These are phyloP conservation scores for Globisporangium yorkense DNA, from an alignment of 352 stramenopile species.

Conservation along the genomic window DNA sequence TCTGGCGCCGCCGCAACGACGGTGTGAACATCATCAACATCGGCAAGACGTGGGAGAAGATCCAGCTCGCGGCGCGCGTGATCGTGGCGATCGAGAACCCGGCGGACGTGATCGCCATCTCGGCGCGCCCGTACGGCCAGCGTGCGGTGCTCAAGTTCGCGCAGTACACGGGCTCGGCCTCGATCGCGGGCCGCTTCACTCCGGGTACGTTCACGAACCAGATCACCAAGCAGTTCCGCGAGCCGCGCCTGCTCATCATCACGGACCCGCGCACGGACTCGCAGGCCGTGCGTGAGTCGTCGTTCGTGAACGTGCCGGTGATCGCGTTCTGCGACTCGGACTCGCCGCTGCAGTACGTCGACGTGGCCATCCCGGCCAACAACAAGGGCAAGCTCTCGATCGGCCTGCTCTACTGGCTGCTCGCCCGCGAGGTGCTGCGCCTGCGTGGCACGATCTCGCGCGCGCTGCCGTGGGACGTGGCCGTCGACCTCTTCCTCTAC, in stretches of 20 bases:
- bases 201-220: slow-evolving; percentile 99
- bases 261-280: slow-evolving; percentile 98
- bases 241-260: slow-evolving; percentile 99
- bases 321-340: slow-evolving; percentile 99
- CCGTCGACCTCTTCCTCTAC: slow-evolving; percentile 99
- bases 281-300: slow-evolving; percentile 96
- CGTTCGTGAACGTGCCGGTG: slow-evolving; percentile 99
- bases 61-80: slow-evolving; percentile 98
- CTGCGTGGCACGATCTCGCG: slow-evolving; percentile 96
- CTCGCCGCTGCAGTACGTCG: slow-evolving; percentile 98
- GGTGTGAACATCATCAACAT: slow-evolving; percentile 99
- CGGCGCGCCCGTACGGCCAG: slow-evolving; percentile 98
- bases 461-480: slow-evolving; percentile 95
- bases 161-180: slow-evolving; percentile 97
- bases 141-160: slow-evolving; percentile 99
- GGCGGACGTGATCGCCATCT: slow-evolving; percentile 99
- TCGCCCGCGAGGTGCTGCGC: slow-evolving; percentile 98
- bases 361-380: slow-evolving; percentile 99
- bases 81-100: slow-evolving; percentile 99
- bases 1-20: slow-evolving; percentile 98
- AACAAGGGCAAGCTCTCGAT: slow-evolving; percentile 99
- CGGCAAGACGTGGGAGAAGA: slow-evolving; percentile 99
- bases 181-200: slow-evolving; percentile 99
- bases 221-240: slow-evolving; percentile 99
- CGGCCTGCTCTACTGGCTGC: slow-evolving; percentile 99